phyloP scores from a whole-genome alignment of 192 early-diverging fungal genomes.

The Umbelopsis sp. region DNA sequence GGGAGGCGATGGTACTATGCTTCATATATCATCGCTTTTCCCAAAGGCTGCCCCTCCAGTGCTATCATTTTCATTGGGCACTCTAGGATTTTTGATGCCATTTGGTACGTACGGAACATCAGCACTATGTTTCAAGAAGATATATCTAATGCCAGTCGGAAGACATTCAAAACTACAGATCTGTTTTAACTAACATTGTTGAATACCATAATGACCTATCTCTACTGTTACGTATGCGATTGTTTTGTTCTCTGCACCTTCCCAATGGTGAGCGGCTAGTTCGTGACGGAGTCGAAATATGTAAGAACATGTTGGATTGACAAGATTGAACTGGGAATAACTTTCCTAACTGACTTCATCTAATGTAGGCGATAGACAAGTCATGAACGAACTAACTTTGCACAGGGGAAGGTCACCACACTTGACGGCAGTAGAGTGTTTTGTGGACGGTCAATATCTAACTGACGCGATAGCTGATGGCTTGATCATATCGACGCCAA shows the following conservation, averaged over 20 bases:
- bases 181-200: conserved; percentile 64
- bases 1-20: conserved; percentile 91
- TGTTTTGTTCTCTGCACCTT: conserved; percentile 65
- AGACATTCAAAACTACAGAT: conserved; percentile 68
- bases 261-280: conserved; percentile 54
- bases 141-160: background rate
- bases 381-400: conserved; percentile 88
- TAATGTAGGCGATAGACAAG: conserved; percentile 45
- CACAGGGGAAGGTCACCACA: conserved; percentile 88
- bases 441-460: conserved; percentile 76
- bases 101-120: conserved; percentile 52
- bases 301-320: conserved; percentile 16
- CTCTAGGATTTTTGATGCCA: conserved; percentile 88
- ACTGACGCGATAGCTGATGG: conserved; percentile 63
- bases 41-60: conserved; percentile 77
- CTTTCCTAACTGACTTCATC: too few species aligned
- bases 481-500: conserved; percentile 84
- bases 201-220: conserved; percentile 53
- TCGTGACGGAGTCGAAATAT: conserved; percentile 49
- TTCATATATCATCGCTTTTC: conserved; percentile 86
- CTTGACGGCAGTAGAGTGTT: conserved; percentile 79
- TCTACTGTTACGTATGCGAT: conserved; percentile 78
- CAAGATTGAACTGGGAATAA: background rate
- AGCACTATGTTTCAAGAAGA: background rate
- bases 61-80: conserved; percentile 93